Base-by-base conservation (phyloP, 441 rosid species). In the Isatis lusitanica region DNA sequence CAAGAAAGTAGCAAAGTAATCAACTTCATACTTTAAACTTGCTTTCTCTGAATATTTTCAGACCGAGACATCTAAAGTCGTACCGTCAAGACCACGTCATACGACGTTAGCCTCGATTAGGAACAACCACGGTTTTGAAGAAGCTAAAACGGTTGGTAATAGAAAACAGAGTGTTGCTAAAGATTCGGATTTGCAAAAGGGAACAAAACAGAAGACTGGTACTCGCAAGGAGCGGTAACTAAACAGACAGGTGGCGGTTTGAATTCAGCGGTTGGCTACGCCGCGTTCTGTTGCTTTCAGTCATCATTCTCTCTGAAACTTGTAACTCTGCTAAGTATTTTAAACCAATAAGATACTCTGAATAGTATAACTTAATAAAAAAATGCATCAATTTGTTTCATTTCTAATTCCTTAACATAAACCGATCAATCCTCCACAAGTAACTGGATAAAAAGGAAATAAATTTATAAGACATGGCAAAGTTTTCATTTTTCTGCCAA, bases 131-230 rank as follows among this genome's bases (percentile, higher is more conserved):
- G 56, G 73, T 67, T 59, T 10, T 6, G 73, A 60, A 10, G 78
- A 74, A 59, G 53, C 9, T 58, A 57, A 66, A 36, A 66, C 21
- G 48, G 68, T 51, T 1, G 10, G 57, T 68, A 50, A 6, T 10
- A 67, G 42, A 53, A 55, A 63, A 55, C 71, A 46, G 40, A 69
- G 46, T 55, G 55, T 2, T 16, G 26, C 24, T 61, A 61, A 53
- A 75, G 64, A 68, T 62, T 68, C 15, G 7, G 51, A 48, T 62
- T 26, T 75, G 30, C 60, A 8, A 46, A 69, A 63, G 31, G 57
- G 58, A 51, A 74, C 66, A 48, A 58, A 74, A 60, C 60, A 52
- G 8, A 61, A 42, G 58, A 17, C 61, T 15, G 50, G 57, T 43
- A 36, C 50, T 36, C 15, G 9, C 17, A 44, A 17, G 31, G 31